Percentiles rank a stretch among this genome's conserved stretches.
These are phyloP conservation scores for Aspergillus candidus DNA, from an alignment of 2,329 filamentous ascomycete genomes.

Conservation along the genomic window DNA sequence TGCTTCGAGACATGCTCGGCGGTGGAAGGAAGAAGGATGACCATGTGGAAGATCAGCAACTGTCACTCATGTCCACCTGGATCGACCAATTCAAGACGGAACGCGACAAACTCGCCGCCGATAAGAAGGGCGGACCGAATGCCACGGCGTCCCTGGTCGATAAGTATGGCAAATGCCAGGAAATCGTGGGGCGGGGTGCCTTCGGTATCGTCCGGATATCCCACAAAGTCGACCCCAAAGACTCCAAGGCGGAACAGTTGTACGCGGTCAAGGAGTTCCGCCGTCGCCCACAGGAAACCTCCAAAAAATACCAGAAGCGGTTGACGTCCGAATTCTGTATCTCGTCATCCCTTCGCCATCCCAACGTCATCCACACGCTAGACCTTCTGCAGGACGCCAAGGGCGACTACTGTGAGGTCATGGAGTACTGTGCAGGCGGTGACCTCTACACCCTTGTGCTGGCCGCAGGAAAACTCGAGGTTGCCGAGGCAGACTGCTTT, in stretches of 20 bases:
- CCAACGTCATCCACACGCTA: conserved; percentile 96
- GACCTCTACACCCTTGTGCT: conserved; percentile 93
- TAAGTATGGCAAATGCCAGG: conserved; percentile 98
- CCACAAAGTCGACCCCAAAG: conserved; percentile 83
- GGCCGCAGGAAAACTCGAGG: conserved; percentile 79
- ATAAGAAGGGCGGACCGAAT: conserved; percentile 71
- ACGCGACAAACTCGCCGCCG: conserved; percentile 66
- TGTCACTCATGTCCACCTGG: conserved; percentile 93
- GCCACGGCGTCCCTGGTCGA: conserved; percentile 76
- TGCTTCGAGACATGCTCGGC: conserved; percentile 76
- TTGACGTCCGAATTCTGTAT: conserved; percentile 98
- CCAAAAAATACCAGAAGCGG: conserved; percentile 96
- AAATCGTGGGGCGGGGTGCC: conserved; percentile 89
- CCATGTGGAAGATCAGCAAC: conserved; percentile 58
- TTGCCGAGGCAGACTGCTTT: conserved; percentile 90
- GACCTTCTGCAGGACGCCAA: conserved; percentile 94
- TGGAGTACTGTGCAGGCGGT: conserved; percentile 97
- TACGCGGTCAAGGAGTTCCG: conserved; percentile 99
- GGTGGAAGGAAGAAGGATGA: conserved; percentile 74
- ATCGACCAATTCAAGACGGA: conserved; percentile 88
- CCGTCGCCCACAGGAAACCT: conserved; percentile 84
- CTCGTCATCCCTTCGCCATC: conserved; percentile 90
- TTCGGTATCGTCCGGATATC: conserved; percentile 97
- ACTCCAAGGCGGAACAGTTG: conserved; percentile 72
- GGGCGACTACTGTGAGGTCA: conserved; percentile 96